Evolutionary conservation across 2,329 filamentous ascomycete genomes (phyloP), one percentile per base, ranked within the genome.

Genomic region (Pseudogymnoascus pannorum): DNA sequence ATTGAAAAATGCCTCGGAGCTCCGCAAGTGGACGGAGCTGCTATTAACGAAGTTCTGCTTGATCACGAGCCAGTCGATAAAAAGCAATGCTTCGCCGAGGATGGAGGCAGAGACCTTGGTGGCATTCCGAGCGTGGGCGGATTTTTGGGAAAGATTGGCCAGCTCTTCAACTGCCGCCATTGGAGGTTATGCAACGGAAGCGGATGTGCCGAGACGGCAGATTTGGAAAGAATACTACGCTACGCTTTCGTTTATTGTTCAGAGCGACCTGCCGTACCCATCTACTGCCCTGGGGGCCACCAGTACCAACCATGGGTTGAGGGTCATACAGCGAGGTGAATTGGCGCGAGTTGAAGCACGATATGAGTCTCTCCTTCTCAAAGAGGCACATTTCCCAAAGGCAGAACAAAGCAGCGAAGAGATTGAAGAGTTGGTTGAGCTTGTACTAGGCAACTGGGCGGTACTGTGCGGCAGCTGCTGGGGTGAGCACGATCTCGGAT

Each of bases 211-310:
- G 29, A 79, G 88, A 65, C 80, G 88, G 64, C 77, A 84, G 40
- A 85, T 96, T 48, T 97, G 92, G 92, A 86, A 83, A 68, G 85
- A 90, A 64, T 97, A 97, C 73, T 96, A 96, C 71, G 77, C 84
- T 48, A 84, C 88, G 1, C 76, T 97, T 16, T 95, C 92, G 1
- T 79, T 79, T n/a, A 84, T 96, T 35, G 74, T 97, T 5, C 86
- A 87, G 67, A 76, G 84, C 60, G 83, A 85, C 62, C 70, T 89
- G 20, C 77, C 85, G 0, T 89, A 85, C 59, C 79, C 83, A 1
- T 77, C 78, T 0, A 79, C 64, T 66, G 77, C 60, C 69, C 72
- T 65, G 69, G 75, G 66, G 48, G 70, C 73, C 35, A 68, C 76
- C 59, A 70, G 73, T 9, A 76, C 75, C 33, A 81, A 83, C 40